Evolutionary conservation across 768 basidiomycete genomes (phyloP), one percentile per base, ranked within the genome.

Genomic region (Termitomyces sp.): DNA sequence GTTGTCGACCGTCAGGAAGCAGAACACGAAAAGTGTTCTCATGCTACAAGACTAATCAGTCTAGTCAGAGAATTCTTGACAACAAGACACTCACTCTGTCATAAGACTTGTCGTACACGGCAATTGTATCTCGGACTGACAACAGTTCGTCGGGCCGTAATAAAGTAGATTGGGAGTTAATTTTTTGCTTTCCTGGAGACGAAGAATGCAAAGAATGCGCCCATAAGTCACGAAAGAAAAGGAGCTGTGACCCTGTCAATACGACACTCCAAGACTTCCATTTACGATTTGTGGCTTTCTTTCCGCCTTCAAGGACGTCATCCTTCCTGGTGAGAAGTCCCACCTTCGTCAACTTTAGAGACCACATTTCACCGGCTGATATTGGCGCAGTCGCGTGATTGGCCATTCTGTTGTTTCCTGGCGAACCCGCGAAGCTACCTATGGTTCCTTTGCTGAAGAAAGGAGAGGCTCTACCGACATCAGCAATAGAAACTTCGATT

Each of bases 191-290:
- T 29, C 66, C 69, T 1, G 68, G 58, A 54, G 60, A 63, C 37
- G 74, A 68, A 53, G 74, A 71, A 69, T 81, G 71, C 32, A 87
- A 63, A 22, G 74, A 67, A 41, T 71, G 64, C 3, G 80, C 79
- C 83, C 80, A 86, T 14, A 79, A 68, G 69, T 93, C 90, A 29
- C 89, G 88, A 73, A 94, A 94, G 69, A 98, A 88, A 46, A 98
- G 79, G 4, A 99, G 76, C 65, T 98, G 96, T 5, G 93, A 94
- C 26, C 85, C 88, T 4, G 94, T 94, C 56, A 99, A 76, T 50
- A 95, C 78, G 9, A 94, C 90, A 60, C 84, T 87, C 80, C 87
- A 95, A 12, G 83, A 72, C 64, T 81, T 87, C 97, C 97, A 98
- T 73, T 94, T 98, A 49, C 92, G 80, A 65, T 81, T 87, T 46